Base-by-base conservation (phyloP, 495 filamentous ascomycete species). In the Penicillium pancosmium region DNA sequence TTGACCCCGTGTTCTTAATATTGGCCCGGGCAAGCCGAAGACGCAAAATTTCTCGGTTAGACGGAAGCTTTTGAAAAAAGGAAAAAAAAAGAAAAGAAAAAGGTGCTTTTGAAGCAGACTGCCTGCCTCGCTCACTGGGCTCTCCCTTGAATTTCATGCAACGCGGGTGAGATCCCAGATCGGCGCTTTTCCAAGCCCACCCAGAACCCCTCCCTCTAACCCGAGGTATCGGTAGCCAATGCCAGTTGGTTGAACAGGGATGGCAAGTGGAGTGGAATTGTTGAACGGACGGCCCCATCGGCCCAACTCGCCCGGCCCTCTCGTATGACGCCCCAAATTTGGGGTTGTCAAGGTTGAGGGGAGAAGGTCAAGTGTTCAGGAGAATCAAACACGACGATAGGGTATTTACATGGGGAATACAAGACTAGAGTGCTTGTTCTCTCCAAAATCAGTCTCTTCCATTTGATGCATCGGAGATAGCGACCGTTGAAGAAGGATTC, bases 161-260 rank as follows among this genome's bases (percentile, higher is more conserved):
- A 48, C 10, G 19, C 46, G 46, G 46, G 46, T n/a, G 23, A 48
- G 31, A 34, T 48, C 35, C 54, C 46, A 60, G 56, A 56, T 63
- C 56, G 34, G 35, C 57, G 49, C 54, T 54, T 31, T 19, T 46
- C 52, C 33, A 47, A 57, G 33, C 57, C 54, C 54, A 38, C 36
- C 27, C 8, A 38, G 11, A 12, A 38, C 41, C 41, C 41, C 41
- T 44, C 41, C 16, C 51, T 52, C 36, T 41, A 34, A 18, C 49
- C 63, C 63, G 25, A 9, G 6, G n/a, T 4, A 5, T 43, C 31
- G 59, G 59, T 65, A 59, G 35, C 63, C 55, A 65, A 65, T 65
- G 36, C 41, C 25, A n/a, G 23, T 10, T 25, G 19, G 19, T 19
- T 7, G 7, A 27, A 27, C 46, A 48, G 19, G 46, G 46, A 48